Base-by-base conservation (phyloP, 148 eudicot species). In the Amaranthus cruentus region DNA sequence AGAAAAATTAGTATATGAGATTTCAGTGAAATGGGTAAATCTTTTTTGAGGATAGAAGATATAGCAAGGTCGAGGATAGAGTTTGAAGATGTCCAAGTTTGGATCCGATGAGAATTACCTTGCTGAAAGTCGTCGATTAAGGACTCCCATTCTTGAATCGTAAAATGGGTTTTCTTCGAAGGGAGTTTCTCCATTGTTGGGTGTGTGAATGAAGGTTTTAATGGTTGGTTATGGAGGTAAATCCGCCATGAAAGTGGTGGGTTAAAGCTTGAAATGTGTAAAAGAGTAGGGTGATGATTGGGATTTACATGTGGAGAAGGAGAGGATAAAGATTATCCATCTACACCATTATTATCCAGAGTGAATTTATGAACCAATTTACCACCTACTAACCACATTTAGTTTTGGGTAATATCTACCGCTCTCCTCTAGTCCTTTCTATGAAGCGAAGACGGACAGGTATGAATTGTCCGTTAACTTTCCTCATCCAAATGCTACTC, bases 71-170 rank as follows among this genome's bases (percentile, higher is more conserved):
- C 86, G 76, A 89, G 73, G 70, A 90, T 88, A 55, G 88, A 66
- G 70, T 83, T 58, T 53, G 76, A 59, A 54, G 87, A 62, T 18
- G 77, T 77, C 88, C 89, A 83, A 55, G 80, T 81, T 11, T 67
- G 57, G 67, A 56, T 84, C 7, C 83, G 85, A 4, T 58, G 47
- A 9, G 77, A n/a, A 76, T 77, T 80, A 47, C 89, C 90, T 70
- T 72, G 71, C 12, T 85, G 91, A 93, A 84, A 86, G 72, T 94
- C 98, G 69, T 91, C 97, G 77, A 95, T 91, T 2, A 95, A 86
- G 3, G 86, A 9, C 48, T 91, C 98, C 91, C 93, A 95, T 74
- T 95, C 98, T 67, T 79, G 88, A 2, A 72, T 71, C 9, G 91
- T 73, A 9, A 91, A 81, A 57, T 54, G 21, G 9, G 55, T 59